phyloP scores from a whole-genome alignment of 2,329 filamentous ascomycete genomes.

The Periglandula ipomoeae region DNA sequence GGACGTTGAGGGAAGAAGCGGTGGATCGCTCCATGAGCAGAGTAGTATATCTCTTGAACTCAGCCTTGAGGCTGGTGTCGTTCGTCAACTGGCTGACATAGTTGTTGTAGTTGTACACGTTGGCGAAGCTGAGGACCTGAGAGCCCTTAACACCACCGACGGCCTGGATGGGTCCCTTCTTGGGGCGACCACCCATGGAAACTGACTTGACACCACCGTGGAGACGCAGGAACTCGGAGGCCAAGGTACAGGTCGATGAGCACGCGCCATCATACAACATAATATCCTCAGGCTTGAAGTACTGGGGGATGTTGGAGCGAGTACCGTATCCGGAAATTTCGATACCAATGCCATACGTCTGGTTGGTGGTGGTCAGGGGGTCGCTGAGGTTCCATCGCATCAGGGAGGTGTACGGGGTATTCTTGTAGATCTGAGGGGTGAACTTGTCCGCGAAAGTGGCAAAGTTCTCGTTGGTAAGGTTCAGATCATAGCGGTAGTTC shows the following conservation, averaged over 20 bases:
- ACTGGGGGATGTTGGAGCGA: constrained; percentile 29
- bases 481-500: constrained; percentile 41
- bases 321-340: constrained; percentile 37
- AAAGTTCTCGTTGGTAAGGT: constrained; percentile 39
- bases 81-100: constrained; percentile 17
- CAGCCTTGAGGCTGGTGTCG: constrained; percentile 15
- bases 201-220: constrained; percentile 43
- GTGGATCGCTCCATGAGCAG: constrained; percentile 25
- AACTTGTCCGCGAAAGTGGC: constrained; percentile 38
- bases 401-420: constrained; percentile 44
- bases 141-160: constrained; percentile 45
- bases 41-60: constrained; percentile 20
- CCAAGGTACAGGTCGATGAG: constrained; percentile 48
- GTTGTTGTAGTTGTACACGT: constrained; percentile 19
- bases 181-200: constrained; percentile 41
- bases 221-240: constrained; percentile 43
- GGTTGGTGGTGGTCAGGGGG: constrained; percentile 30
- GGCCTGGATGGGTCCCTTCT: constrained; percentile 40
- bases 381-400: constrained; percentile 43
- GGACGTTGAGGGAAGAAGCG: constrained; percentile 26
- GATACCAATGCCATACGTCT: constrained; percentile 13
- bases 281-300: constrained; percentile 49
- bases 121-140: constrained; percentile 24
- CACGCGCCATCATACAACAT: constrained; percentile 52
- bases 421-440: constrained; percentile 28